phyloP scores from a whole-genome alignment of 176 grass and related monocot genomes.

The Elaeis guineensis region DNA sequence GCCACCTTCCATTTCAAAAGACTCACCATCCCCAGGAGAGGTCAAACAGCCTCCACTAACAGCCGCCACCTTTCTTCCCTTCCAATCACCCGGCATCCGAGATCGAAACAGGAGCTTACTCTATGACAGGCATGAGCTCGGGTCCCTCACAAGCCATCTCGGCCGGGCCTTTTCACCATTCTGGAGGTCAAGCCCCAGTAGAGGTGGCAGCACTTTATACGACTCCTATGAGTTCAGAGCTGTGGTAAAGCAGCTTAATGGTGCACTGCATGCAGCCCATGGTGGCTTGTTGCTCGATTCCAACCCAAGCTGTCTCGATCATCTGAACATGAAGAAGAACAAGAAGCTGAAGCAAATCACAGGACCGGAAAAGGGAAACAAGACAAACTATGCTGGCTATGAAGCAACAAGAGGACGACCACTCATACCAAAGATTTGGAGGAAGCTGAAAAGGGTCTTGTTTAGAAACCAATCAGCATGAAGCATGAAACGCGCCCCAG shows the following conservation, averaged over 20 bases:
- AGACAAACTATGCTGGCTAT: background rate
- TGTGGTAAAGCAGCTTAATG: slow-evolving; percentile 34
- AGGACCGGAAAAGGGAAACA: background rate
- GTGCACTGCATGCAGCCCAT: slow-evolving; percentile 15
- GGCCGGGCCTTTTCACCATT: no score
- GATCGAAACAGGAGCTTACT: no score
- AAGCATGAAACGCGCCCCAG: no score
- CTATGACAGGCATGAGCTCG: no score
- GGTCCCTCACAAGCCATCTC: no score
- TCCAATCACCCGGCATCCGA: no score
- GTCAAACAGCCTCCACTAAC: no score
- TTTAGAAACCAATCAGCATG: no score
- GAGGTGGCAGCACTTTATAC: slow-evolving; percentile 34
- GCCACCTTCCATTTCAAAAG: no score
- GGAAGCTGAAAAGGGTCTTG: background rate
- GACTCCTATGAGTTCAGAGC: slow-evolving; percentile 64
- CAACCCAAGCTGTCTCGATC: background rate
- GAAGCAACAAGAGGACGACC: background rate
- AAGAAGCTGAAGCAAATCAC: slow-evolving; percentile 1
- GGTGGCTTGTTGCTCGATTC: background rate
- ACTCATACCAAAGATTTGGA: background rate
- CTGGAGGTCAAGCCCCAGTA: no score
- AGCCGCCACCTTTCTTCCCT: no score
- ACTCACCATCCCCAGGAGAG: no score
- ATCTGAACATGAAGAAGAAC: background rate